Evolutionary conservation across 208 protist species (phyloP), one percentile per base, ranked within the genome.

Genomic region (Crithidia mellificae): DNA sequence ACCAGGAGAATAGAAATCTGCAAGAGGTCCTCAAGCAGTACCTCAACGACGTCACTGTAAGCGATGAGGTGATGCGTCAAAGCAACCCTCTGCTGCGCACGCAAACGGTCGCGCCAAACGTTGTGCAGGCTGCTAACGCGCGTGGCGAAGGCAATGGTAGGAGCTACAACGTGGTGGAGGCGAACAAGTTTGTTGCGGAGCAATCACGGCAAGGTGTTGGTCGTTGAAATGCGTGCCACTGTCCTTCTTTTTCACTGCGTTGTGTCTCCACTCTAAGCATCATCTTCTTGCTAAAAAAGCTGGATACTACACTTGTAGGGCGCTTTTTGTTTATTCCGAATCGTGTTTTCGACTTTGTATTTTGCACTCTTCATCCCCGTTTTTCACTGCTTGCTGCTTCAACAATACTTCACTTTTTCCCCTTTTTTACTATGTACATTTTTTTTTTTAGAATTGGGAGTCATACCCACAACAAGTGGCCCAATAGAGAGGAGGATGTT

Each of bases 1-100:
- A 89, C 61, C 58, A 87, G 30, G 96, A 99, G 68, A 98, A 98
- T 55, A 58, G 76, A 56, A 81, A 91, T 56, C 74, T 99, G 29
- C 85, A 96, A 55, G 47, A 63, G 17, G 70, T 98, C 46, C 85
- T 99, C 9, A 96, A 97, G 70, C 88, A 97, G 72, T 98, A 98
- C 81, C 79, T 99, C 19, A 94, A 99, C 69, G 96, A 97, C 58
- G 90, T 99, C 49, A 93, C 90, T 5, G 91, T 99, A 19, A 98
- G 87, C 76, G 90, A 98, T 53, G 84, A 85, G 41, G 96, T 98
- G 22, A 95, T 95, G 87, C 59, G 72, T 15, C 69, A 65, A 36
- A 80, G 83, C 51, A 90, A 90, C 57, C 53, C 83, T 3, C 64
- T 94, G 36, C 79, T 92, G 20, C 72, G 63, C 36, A 85, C 74